Evolutionary conservation across 495 filamentous ascomycete species (phyloP).

Genomic region (Hyphodiscus hymeniophilus): DNA sequence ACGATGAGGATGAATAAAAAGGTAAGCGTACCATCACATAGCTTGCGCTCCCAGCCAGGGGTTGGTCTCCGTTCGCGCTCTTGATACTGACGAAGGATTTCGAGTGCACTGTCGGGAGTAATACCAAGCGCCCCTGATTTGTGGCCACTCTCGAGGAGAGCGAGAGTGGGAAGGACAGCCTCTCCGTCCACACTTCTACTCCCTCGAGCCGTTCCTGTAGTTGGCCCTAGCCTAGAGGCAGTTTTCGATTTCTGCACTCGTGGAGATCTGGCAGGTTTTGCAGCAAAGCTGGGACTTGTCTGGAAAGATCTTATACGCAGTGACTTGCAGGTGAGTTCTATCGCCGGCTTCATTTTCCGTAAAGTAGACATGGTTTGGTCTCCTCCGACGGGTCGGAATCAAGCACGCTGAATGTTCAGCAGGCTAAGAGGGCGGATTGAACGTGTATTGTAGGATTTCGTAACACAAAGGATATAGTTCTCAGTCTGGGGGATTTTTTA

Average conservation of each 20-base stretch:
- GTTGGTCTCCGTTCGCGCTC: neutral
- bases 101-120: slow-evolving; percentile 5
- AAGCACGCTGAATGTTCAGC: no score
- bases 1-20: no score
- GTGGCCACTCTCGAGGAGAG: slow-evolving; percentile 8
- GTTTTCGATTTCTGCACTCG: neutral
- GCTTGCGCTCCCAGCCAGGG: slow-evolving; percentile 1
- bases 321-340: neutral
- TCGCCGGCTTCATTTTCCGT: neutral
- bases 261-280: slow-evolving; percentile 1
- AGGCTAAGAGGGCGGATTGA: no score
- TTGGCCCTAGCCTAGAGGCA: neutral
- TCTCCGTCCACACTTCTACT: neutral
- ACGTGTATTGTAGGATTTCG: no score
- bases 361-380: no score
- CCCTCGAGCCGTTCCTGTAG: neutral
- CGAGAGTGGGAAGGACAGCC: slow-evolving; percentile 9
- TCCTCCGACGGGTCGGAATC: no score
- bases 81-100: slow-evolving; percentile 10
- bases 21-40: slow-evolving; percentile 8
- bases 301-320: slow-evolving; percentile 3
- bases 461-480: no score
- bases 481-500: no score
- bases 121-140: slow-evolving; percentile 17
- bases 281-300: neutral